These are phyloP conservation scores for Alternaria angustiovoidea DNA, from an alignment of 2,329 filamentous ascomycete genomes.

Conservation along the genomic window DNA sequence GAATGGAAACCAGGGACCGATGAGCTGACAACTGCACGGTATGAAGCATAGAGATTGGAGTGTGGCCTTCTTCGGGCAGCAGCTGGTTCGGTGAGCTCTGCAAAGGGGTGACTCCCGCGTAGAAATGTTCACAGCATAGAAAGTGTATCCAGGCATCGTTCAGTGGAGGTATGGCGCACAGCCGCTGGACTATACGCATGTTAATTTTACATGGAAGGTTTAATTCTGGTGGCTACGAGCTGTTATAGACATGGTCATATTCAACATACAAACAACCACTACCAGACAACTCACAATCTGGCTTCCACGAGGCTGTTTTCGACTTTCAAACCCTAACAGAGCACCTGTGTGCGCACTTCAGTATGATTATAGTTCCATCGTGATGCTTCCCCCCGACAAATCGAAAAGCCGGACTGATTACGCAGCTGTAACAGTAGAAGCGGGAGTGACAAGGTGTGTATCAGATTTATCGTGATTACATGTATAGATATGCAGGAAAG, in stretches of 20 bases:
- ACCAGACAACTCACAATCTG: not conserved
- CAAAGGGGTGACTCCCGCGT: not conserved
- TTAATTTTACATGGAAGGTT: not conserved
- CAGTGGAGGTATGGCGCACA: not conserved
- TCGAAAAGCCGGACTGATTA: not conserved
- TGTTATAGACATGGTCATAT: not conserved
- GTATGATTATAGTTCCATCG: not conserved
- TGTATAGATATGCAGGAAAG: not conserved
- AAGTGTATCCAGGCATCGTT: not conserved
- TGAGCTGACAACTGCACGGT: slow-evolving; percentile 12
- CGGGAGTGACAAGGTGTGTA: not conserved
- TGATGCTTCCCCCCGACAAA: not conserved
- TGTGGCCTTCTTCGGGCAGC: not conserved
- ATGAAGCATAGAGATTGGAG: not conserved
- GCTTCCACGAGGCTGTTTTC: not conserved
- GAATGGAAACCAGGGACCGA: slow-evolving; percentile 8
- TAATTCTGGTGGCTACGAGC: not conserved
- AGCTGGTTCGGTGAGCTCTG: not conserved
- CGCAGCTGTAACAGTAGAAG: not conserved
- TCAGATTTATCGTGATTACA: not conserved
- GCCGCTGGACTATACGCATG: not conserved
- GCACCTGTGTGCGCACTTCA: not conserved
- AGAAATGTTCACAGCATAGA: not conserved
- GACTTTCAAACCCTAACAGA: not conserved
- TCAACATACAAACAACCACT: not conserved